Evolutionary conservation across 2,329 filamentous ascomycete genomes (phyloP).

Genomic region (Epichloe elymi): DNA sequence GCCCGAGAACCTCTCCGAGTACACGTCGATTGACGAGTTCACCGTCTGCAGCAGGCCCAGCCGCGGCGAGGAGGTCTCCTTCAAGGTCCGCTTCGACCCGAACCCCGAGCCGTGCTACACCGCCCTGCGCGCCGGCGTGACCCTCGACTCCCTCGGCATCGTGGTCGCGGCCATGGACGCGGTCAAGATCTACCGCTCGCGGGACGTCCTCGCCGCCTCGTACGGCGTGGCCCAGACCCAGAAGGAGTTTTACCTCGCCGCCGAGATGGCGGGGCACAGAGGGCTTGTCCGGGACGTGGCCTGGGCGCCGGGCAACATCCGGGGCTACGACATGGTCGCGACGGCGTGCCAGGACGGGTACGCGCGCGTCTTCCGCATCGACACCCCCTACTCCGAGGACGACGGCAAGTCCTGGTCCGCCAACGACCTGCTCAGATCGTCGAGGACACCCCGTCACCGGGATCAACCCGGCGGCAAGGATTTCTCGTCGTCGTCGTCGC

Average conservation of each 20-base stretch:
- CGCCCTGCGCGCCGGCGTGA: conserved; percentile 67
- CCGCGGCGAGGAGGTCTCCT: conserved; percentile 75
- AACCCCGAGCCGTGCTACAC: conserved; percentile 71
- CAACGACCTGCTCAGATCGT: conserved; percentile 26
- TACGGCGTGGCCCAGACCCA: conserved; percentile 41
- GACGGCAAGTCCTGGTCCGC: conserved; percentile 38
- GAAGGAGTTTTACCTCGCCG: conserved; percentile 76
- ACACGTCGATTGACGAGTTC: conserved; percentile 63
- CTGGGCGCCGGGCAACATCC: conserved; percentile 84
- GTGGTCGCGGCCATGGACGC: conserved; percentile 77
- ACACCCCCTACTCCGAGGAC: conserved; percentile 40
- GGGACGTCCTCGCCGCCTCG: conserved; percentile 39
- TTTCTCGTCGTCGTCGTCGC: conserved; percentile 8
- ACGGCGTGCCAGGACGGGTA: conserved; percentile 88
- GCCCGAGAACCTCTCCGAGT: conserved; percentile 68
- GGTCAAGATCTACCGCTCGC: conserved; percentile 72
- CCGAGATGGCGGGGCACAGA: conserved; percentile 59
- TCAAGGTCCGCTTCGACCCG: conserved; percentile 77
- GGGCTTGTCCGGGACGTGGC: conserved; percentile 75
- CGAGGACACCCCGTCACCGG: not conserved
- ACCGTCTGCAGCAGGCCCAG: conserved; percentile 56
- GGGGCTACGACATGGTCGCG: conserved; percentile 81
- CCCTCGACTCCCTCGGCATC: conserved; percentile 63
- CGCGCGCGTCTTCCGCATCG: conserved; percentile 75
- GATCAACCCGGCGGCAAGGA: not conserved